These are phyloP conservation scores for Pseudozyma flocculosa DNA, from an alignment of 1,284 basidiomycete species.

Conservation along the genomic window DNA sequence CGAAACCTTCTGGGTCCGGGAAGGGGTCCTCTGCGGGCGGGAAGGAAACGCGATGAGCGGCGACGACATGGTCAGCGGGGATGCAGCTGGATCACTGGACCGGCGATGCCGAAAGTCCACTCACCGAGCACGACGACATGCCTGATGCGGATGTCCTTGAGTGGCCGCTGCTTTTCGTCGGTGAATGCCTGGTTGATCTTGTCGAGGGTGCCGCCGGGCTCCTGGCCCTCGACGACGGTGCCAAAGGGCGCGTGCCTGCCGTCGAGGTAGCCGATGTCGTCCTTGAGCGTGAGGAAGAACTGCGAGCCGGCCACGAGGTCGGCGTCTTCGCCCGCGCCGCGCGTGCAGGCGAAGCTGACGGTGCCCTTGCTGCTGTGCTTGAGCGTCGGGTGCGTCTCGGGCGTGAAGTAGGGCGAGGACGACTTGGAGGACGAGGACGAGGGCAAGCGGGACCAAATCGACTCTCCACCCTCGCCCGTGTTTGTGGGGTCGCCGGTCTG, in stretches of 20 bases:
- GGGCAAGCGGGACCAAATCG: conserved; percentile 57
- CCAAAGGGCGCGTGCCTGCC: conserved; percentile 95
- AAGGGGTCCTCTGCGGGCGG: conserved; percentile 80
- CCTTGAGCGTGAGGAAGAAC: conserved; percentile 90
- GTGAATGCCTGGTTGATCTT: conserved; percentile 88
- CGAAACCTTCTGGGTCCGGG: conserved; percentile 68
- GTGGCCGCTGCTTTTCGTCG: conserved; percentile 82
- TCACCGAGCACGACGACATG: conserved; percentile 81
- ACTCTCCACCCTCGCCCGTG: conserved; percentile 72
- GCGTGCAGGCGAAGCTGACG: conserved; percentile 64
- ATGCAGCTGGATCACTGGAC: no score
- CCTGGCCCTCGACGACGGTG: conserved; percentile 88
- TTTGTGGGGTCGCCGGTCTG: conserved; percentile 94
- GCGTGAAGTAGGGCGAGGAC: conserved; percentile 73
- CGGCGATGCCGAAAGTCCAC: no score
- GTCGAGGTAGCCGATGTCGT: conserved; percentile 90
- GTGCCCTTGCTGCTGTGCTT: conserved; percentile 87
- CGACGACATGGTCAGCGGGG: no score
- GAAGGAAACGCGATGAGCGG: conserved; percentile 2
- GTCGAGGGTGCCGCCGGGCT: conserved; percentile 70
- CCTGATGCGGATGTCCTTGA: conserved; percentile 89
- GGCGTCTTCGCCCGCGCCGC: conserved; percentile 62
- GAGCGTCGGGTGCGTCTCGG: conserved; percentile 73
- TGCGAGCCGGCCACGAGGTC: conserved; percentile 86
- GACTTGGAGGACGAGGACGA: conserved; percentile 35